A percentile compares a stretch with the other conserved stretches of the same genome.
Conservation (phyloP, 805 yeast species). For the Myxozyma neotropica region DNA sequence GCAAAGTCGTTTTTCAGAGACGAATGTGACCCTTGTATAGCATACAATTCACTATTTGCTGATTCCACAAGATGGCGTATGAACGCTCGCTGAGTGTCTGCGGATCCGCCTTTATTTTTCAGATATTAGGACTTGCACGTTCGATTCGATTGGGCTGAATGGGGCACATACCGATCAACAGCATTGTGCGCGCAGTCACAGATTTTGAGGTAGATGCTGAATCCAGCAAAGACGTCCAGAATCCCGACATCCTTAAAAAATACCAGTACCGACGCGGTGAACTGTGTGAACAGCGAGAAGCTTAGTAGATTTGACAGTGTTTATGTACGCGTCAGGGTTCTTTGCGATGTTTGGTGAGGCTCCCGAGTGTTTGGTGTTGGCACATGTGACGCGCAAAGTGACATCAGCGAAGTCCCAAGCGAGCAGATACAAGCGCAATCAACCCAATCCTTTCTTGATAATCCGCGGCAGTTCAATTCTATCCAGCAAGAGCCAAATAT, state of each 20-base stretch:
- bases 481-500: too few relatives aligned
- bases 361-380: not conserved
- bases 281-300: not conserved
- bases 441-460: not conserved
- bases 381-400: constrained; percentile 6
- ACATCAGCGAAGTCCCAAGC: not conserved
- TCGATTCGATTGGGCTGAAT: not conserved
- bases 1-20: constrained; percentile 33
- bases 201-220: constrained; percentile 8
- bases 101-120: constrained; percentile 9
- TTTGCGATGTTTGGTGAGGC: too few relatives aligned
- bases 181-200: constrained; percentile 5
- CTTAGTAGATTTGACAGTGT: too few relatives aligned
- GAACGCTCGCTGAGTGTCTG: constrained; percentile 14
- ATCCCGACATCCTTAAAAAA: not conserved
- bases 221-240: constrained; percentile 25
- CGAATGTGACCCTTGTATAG: constrained; percentile 7
- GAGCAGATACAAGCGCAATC: not conserved
- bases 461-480: too few relatives aligned
- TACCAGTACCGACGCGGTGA: not conserved
- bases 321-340: not conserved
- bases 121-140: not conserved
- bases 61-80: constrained; percentile 16
- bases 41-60: not conserved
- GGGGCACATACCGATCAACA: constrained; percentile 17